phyloP scores from a whole-genome alignment of 2,329 filamentous ascomycete species.

The Monilinia polystroma region DNA sequence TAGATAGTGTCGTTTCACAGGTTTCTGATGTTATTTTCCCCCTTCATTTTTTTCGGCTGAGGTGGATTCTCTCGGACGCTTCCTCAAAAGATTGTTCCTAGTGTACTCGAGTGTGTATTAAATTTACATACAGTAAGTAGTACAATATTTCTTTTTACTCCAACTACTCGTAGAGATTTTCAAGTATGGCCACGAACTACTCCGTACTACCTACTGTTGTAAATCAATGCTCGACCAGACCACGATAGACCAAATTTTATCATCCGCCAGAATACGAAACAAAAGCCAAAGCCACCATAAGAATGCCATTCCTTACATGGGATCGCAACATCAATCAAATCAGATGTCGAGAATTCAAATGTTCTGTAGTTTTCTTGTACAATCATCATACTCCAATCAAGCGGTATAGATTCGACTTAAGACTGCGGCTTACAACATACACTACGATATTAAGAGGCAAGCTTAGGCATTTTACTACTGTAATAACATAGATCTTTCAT shows the following conservation, averaged over 20 bases:
- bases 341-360: not conserved
- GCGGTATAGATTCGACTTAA: constrained; percentile 35
- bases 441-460: constrained; percentile 12
- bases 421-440: constrained; percentile 36
- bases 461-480: constrained; percentile 10
- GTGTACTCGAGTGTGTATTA: not conserved
- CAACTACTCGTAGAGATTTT: not conserved
- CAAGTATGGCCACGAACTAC: not conserved
- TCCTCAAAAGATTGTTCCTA: not conserved
- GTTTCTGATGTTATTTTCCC: not conserved
- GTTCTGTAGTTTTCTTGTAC: not conserved
- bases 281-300: constrained; percentile 19
- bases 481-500: not conserved
- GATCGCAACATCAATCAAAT: constrained; percentile 9
- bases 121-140: too few species aligned
- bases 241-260: not conserved
- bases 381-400: constrained; percentile 23
- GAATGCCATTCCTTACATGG: constrained; percentile 9
- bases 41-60: constrained; percentile 13
- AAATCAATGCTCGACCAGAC: not conserved
- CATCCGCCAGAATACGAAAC: not conserved
- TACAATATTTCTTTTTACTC: not conserved
- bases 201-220: too few species aligned
- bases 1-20: not conserved
- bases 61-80: not conserved